Base-by-base conservation (phyloP, 148 eudicot species). In the Heliosperma pusillum region DNA sequence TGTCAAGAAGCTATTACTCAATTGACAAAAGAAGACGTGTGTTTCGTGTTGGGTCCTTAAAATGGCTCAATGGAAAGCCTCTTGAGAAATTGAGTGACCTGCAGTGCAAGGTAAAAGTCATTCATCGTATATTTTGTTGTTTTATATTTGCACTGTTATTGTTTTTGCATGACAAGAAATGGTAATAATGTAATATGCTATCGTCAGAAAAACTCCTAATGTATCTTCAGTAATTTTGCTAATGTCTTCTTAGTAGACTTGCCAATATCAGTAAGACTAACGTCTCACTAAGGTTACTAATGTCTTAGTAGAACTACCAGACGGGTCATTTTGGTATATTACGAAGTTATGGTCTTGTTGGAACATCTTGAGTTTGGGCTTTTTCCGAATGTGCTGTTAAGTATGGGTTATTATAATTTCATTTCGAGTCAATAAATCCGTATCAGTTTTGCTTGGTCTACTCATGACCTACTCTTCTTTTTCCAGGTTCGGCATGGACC, bases 401-500 rank as follows among this genome's bases (percentile, higher is more conserved):
- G 42, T 36, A 36, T 36, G 42, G 42, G 42, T 36, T 36, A 6
- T 2, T 2, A 33, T 33, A 3, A 33, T 33, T 33, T 5, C 40
- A 33, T 33, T 33, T n/a, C n/a, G n/a, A n/a, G n/a, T n/a, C n/a
- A n/a, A n/a, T n/a, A n/a, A 33, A 33, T 3, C 40, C 0, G 40
- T 33, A 33, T 33, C 40, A 33, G 4, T 33, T 33, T 33, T 33
- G 40, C 40, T 33, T 33, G 40, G 5, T 7, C 40, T 33, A 33
- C 40, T 3, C 40, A 3, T 3, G 40, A 33, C 3, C 40, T 33
- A 3, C 40, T 33, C 9, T 36, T 7, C 7, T 36, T 47, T 24
- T 10, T 22, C 64, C 86, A 95, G 99, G 99, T 96, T 78, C 90
- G 99, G 70, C 99, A 96, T 73, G 93, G 99, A 44, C 97, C 99